Evolutionary conservation across 1,284 basidiomycete species (phyloP), one percentile per base, ranked within the genome.

Genomic region (Omphalotus olearius): DNA sequence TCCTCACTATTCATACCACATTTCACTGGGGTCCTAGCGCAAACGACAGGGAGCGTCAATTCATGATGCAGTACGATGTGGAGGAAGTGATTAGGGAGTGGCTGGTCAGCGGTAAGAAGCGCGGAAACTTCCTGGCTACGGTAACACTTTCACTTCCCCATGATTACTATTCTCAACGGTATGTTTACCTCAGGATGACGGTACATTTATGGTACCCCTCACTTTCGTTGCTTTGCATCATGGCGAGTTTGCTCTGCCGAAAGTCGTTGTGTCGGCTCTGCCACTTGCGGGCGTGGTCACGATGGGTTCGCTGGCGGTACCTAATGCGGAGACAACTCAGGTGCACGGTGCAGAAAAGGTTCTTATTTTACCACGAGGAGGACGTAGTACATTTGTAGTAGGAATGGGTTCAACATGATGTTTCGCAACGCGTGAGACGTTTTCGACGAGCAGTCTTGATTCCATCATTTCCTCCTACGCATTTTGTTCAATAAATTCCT

Each of bases 141-240:
- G 88, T 87, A 59, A 53, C 74, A 54, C 42, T 9, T 40, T 20
- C 14, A 11, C 16, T 46, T 35, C 38, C 13, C 7, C 2, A 33
- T 13, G 30, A 9, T 33, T 13, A 9, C 9, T 36, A 20, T 33
- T 50, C 50, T 59, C 49, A 42, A 43, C 52, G 7, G 18, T 11
- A 37, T 11, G 28, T 35, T 13, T 50, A 23, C 23, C 23, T 23
- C 5, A 89, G 86, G 78, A 90, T 56, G 79, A 75, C 7, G 72
- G 67, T 30, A 79, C 75, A 0, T 74, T 80, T 56, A 73, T 70
- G 1, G 71, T 81, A 0, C 75, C 80, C 1, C 69, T 93, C 38
- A 89, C 87, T 0, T 68, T 93, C 20, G 83, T 93, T 58, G 87
- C 91, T 0, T 66, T 93, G 14, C 86, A 85, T 57, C 85, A 92